These are phyloP conservation scores for Rhododendron simsii DNA, from an alignment of 148 eudicot genomes.

Conservation along the genomic window DNA sequence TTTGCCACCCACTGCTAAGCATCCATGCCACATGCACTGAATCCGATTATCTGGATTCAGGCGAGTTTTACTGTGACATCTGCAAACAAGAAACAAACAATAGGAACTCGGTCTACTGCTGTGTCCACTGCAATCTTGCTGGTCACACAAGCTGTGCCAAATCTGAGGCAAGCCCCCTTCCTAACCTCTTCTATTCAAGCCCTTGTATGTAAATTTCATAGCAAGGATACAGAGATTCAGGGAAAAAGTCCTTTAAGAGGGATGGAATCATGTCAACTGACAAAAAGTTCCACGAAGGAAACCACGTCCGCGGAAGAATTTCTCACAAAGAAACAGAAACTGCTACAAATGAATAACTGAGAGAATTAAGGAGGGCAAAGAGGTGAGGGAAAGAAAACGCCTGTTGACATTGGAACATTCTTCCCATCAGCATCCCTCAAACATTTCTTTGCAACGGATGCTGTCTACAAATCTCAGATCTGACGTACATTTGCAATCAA, in stretches of 20 bases:
- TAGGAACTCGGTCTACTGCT: not conserved
- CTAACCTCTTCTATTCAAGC: not conserved
- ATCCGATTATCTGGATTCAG: not conserved
- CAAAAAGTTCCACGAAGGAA: too few species aligned
- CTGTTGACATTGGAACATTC: not conserved
- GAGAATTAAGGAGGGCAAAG: not conserved
- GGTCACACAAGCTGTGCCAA: conserved; percentile 8
- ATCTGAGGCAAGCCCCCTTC: not conserved
- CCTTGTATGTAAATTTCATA: not conserved
- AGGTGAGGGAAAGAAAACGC: not conserved
- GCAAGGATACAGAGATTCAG: not conserved
- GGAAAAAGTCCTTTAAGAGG: not conserved
- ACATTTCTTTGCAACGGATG: not conserved
- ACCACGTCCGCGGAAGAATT: not conserved
- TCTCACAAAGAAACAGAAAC: not conserved
- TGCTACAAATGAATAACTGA: not conserved
- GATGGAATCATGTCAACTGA: not conserved
- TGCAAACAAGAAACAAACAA: conserved; percentile 1
- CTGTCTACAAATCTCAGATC: not conserved
- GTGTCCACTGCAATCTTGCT: not conserved
- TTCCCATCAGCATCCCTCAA: not conserved
- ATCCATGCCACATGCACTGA: not conserved
- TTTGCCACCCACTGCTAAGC: not conserved
- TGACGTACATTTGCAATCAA: not conserved
- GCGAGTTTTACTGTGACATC: not conserved